Percentiles rank a stretch among this genome's conserved stretches.
These are phyloP conservation scores for Vicia faba DNA, from an alignment of 306 rosid species.

Conservation along the genomic window DNA sequence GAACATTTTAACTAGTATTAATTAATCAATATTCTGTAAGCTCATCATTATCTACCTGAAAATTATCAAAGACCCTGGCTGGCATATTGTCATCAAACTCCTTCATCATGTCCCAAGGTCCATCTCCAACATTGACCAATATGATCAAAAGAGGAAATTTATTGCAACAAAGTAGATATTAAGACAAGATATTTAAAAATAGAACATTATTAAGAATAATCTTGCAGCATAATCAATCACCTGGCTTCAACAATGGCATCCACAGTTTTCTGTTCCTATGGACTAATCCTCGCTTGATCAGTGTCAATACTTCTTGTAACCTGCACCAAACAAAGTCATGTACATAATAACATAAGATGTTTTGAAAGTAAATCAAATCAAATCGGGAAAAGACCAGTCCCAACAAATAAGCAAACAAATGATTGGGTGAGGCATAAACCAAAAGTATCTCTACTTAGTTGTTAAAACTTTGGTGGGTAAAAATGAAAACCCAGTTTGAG, in stretches of 20 bases:
- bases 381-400: not conserved
- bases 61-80: constrained; percentile 82
- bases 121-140: constrained; percentile 96
- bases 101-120: constrained; percentile 99
- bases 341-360: constrained; percentile 4
- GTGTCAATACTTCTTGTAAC: constrained; percentile 99
- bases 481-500: not conserved
- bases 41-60: constrained; percentile 61
- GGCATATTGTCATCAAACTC: constrained; percentile 96
- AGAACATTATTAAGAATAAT: not conserved
- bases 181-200: constrained; percentile 34
- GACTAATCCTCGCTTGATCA: too few relatives aligned
- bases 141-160: constrained; percentile 88
- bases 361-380: constrained; percentile 7
- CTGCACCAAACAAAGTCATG: constrained; percentile 47
- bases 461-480: not conserved
- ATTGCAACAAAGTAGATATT: constrained; percentile 49
- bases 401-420: constrained; percentile 11
- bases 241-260: too few relatives aligned
- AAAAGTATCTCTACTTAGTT: not conserved
- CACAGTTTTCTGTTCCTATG: too few relatives aligned
- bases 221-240: too few relatives aligned
- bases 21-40: too few relatives aligned
- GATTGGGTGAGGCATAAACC: constrained; percentile 3
- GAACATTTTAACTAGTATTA: too few relatives aligned